Evolutionary conservation across 2,329 filamentous ascomycete genomes (phyloP), one percentile per base, ranked within the genome.

Genomic region (Botrytis tulipae): DNA sequence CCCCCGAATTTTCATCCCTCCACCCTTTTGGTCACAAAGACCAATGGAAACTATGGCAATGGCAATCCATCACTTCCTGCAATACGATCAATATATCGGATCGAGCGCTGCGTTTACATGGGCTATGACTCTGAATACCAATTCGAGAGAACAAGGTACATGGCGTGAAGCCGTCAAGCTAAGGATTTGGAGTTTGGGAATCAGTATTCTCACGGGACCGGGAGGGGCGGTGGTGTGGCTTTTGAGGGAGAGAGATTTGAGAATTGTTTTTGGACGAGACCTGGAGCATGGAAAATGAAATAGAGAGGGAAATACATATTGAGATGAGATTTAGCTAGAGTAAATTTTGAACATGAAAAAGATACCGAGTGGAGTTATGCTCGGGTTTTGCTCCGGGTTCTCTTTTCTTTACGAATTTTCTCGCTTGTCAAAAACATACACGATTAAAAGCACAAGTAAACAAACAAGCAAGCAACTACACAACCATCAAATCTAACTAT

Each of bases 121-220:
- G 48, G 12, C 48, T 6, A 14, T 51, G 5, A n/a, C 4, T 3
- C 16, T 51, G 25, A 16, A n/a, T 7, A 51, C 14, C 1, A n/a
- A n/a, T 7, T 51, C 25, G 5, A 51, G 12, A n/a, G 5, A 51
- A 14, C 12, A 16, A 14, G 2, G 3, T 51, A n/a, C 25, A 10
- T 14, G 25, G 48, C 6, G 12, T n/a, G 12, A n/a, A 1, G 0
- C 3, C 12, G 1, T 5, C 4, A n/a, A 16, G 1, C 6, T 51
- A n/a, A 3, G 12, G 12, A 51, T n/a, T n/a, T n/a, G 2, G 48
- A 51, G 48, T 51, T 14, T 51, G 5, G 48, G 25, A 0, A 5
- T 51, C 2, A 3, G 4, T 25, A 1, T 25, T 25, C n/a, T 25
- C 3, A 22, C 10, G 22, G 46, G 22, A 6, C 46, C 46, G 22